phyloP scores from a whole-genome alignment of 2,329 filamentous ascomycete genomes.

The Ophiostoma sp. region DNA sequence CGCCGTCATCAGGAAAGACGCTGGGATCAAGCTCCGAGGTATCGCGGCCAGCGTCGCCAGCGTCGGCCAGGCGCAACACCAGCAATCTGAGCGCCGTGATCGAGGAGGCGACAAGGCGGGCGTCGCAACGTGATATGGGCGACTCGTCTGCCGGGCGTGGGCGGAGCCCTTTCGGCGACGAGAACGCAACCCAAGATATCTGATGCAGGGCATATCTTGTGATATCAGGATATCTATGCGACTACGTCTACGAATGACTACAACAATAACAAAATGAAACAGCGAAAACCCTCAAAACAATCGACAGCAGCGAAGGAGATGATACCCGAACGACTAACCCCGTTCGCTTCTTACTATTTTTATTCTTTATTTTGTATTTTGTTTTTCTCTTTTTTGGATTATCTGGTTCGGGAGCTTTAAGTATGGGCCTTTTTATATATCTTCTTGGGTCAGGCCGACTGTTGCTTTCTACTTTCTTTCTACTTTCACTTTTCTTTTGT shows the following conservation, averaged over 20 bases:
- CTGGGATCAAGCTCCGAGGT: neutral
- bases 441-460: constrained; percentile 1
- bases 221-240: neutral
- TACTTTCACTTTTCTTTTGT: constrained; percentile 11
- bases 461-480: neutral
- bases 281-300: neutral
- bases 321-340: neutral
- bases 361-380: constrained; percentile 9
- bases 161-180: constrained; percentile 53
- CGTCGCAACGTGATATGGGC: constrained; percentile 36
- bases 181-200: constrained; percentile 51
- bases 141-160: constrained; percentile 32
- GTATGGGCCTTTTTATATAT: constrained; percentile 9
- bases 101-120: constrained; percentile 46
- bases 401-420: constrained; percentile 8
- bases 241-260: neutral
- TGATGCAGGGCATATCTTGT: constrained; percentile 16
- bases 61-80: constrained; percentile 36
- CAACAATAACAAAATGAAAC: neutral
- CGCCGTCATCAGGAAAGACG: constrained; percentile 28
- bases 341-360: constrained; percentile 8
- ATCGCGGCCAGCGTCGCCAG: constrained; percentile 21
- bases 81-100: constrained; percentile 52
- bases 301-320: neutral
- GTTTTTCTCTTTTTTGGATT: neutral